Evolutionary conservation across 2,329 filamentous ascomycete genomes (phyloP).

Genomic region (Sporothrix luriei): DNA sequence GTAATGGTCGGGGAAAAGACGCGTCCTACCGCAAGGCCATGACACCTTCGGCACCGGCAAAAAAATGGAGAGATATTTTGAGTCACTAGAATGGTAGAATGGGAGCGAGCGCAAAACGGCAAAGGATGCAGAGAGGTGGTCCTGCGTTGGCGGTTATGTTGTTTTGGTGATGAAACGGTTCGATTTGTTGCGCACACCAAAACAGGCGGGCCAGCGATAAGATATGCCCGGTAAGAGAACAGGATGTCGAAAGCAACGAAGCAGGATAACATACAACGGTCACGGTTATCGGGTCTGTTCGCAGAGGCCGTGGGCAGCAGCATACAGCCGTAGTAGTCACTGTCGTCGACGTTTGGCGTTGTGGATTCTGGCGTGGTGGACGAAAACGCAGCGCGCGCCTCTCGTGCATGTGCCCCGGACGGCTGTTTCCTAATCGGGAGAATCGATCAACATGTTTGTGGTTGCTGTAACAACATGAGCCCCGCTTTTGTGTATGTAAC

Average conservation of each 20-base stretch:
- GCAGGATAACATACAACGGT: neutral
- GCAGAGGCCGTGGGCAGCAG: neutral
- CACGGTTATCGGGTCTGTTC: neutral
- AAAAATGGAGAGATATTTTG: neutral
- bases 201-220: slow-evolving; percentile 18
- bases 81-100: slow-evolving; percentile 22
- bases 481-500: slow-evolving; percentile 1
- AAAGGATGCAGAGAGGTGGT: neutral
- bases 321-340: slow-evolving; percentile 12
- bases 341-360: slow-evolving; percentile 18
- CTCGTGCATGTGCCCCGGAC: slow-evolving; percentile 25
- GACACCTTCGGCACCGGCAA: neutral
- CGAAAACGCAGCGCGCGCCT: slow-evolving; percentile 31
- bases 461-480: slow-evolving; percentile 35
- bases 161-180: slow-evolving; percentile 9
- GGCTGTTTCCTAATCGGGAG: slow-evolving; percentile 34
- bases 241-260: slow-evolving; percentile 3
- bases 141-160: slow-evolving; percentile 4
- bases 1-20: slow-evolving; percentile 6
- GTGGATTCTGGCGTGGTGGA: slow-evolving; percentile 6
- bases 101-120: neutral
- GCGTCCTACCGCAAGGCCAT: slow-evolving; percentile 35
- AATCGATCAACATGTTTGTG: slow-evolving; percentile 31
- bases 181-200: slow-evolving; percentile 2
- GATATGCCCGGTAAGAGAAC: slow-evolving; percentile 29